Conservation (phyloP, 2,329 filamentous ascomycete genomes). For the Arachnomyces sp. region DNA sequence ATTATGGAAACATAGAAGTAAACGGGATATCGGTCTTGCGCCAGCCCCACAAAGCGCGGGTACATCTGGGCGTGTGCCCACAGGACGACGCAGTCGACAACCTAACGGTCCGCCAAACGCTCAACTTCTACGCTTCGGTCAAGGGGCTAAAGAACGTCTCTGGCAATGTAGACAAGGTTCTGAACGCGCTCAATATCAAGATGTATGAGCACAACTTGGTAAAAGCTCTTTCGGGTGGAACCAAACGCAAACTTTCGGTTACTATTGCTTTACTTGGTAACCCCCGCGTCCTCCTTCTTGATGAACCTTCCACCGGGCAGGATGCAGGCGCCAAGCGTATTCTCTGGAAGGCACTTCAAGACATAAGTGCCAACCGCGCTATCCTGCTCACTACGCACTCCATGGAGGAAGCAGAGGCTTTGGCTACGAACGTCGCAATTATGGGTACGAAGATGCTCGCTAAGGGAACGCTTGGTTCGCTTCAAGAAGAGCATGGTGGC, state of each 20-base stretch:
- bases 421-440: slow-evolving; percentile 28
- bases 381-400: slow-evolving; percentile 30
- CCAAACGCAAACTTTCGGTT: slow-evolving; percentile 17
- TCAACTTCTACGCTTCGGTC: slow-evolving; percentile 24
- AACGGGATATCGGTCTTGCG: slow-evolving; percentile 11
- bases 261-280: slow-evolving; percentile 36
- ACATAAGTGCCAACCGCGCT: slow-evolving; percentile 19
- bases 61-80: slow-evolving; percentile 26
- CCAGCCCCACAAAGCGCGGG: slow-evolving; percentile 12
- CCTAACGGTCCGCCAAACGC: slow-evolving; percentile 24
- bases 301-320: slow-evolving; percentile 47
- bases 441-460: slow-evolving; percentile 25
- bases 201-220: slow-evolving; percentile 18
- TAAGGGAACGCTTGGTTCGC: slow-evolving; percentile 12
- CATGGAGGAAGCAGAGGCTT: slow-evolving; percentile 31
- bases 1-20: slow-evolving; percentile 7
- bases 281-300: slow-evolving; percentile 44
- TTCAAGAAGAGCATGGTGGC: no score
- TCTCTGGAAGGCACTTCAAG: slow-evolving; percentile 27
- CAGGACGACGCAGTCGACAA: slow-evolving; percentile 30
- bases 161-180: slow-evolving; percentile 9
- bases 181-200: slow-evolving; percentile 21
- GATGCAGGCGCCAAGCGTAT: slow-evolving; percentile 34
- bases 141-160: slow-evolving; percentile 12
- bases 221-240: slow-evolving; percentile 24